phyloP scores from a whole-genome alignment of 2,329 filamentous ascomycete genomes.

The Aureobasidium mangrovei region DNA sequence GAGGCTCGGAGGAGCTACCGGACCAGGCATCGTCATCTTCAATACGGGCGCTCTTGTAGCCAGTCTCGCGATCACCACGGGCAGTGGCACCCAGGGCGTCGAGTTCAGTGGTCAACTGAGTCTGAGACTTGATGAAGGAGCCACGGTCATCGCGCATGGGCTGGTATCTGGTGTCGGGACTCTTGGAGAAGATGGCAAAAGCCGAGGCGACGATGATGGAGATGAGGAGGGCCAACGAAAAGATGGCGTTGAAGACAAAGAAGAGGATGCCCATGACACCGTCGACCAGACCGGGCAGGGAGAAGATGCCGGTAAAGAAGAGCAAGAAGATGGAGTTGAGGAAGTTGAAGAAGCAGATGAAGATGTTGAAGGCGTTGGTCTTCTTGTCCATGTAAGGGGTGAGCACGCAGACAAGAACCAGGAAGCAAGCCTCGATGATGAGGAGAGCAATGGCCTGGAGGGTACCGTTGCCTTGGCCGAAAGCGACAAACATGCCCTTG shows the following conservation, averaged over 20 bases:
- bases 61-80: slow-evolving; percentile 58
- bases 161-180: slow-evolving; percentile 89
- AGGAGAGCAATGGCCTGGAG: slow-evolving; percentile 76
- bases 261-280: slow-evolving; percentile 84
- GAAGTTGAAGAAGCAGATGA: slow-evolving; percentile 84
- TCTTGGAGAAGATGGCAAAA: slow-evolving; percentile 81
- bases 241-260: slow-evolving; percentile 78
- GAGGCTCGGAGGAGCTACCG: slow-evolving; percentile 42
- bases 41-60: slow-evolving; percentile 44
- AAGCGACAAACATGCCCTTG: slow-evolving; percentile 82
- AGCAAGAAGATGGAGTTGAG: slow-evolving; percentile 82
- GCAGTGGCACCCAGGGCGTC: slow-evolving; percentile 85
- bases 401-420: slow-evolving; percentile 70
- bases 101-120: slow-evolving; percentile 77
- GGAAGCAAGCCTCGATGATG: slow-evolving; percentile 68
- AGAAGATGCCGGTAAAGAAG: slow-evolving; percentile 80
- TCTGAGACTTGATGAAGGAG: slow-evolving; percentile 95
- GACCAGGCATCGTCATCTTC: slow-evolving; percentile 66
- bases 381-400: slow-evolving; percentile 99
- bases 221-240: slow-evolving; percentile 72
- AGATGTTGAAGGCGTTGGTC: slow-evolving; percentile 92
- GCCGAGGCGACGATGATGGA: slow-evolving; percentile 69
- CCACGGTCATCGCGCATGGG: slow-evolving; percentile 94
- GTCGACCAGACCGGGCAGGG: slow-evolving; percentile 70
- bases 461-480: slow-evolving; percentile 61